Evolutionary conservation across 805 yeast species (phyloP), one percentile per base, ranked within the genome.

Genomic region (Cyberlindnera nakhonratchasimensis): DNA sequence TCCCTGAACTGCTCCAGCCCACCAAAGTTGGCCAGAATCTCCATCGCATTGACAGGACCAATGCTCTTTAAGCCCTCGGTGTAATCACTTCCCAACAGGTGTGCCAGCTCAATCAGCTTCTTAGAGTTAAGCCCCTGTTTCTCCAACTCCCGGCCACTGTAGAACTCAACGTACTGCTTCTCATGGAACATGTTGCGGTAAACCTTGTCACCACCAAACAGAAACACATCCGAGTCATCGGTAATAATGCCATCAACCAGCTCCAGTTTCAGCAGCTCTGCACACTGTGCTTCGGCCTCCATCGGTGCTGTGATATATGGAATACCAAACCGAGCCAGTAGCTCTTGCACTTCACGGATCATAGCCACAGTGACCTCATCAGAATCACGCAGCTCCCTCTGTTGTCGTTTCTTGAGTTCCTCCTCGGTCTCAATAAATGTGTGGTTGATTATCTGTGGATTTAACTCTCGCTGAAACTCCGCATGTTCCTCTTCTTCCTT

Each of bases 241-340:
- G 99, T 93, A 19, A 93, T 82, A 6, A 93, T 83, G 0, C 99
- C 99, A 62, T 93, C 98, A 4, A 91, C 96, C 16, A 93, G 67
- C 0, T 75, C 77, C 18, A 89, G 61, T n/a, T 63, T 57, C 29
- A 79, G 62, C 6, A 93, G 64, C 50, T 83, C 86, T 0, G 96
- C 96, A 65, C 99, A 93, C 57, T 93, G 99, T 0, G 99, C 98
- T 65, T 93, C 99, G 2, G 99, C 99, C 64, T 93, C 99, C 90
- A 88, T 88, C 1, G 99, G 99, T 0, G 99, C 97, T 0, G 96
- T 86, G 9, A 93, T 75, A 52, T 79, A 93, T 0, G 99, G 99
- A 5, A 93, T 85, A 1, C 99, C 99, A 69, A 93, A 93, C 40
- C 91, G 65, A 22, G 84, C 75, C 8, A 93, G 67, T 31, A 93